phyloP scores from a whole-genome alignment of 345 rosid genomes.

The Pugionium dolabratum region DNA sequence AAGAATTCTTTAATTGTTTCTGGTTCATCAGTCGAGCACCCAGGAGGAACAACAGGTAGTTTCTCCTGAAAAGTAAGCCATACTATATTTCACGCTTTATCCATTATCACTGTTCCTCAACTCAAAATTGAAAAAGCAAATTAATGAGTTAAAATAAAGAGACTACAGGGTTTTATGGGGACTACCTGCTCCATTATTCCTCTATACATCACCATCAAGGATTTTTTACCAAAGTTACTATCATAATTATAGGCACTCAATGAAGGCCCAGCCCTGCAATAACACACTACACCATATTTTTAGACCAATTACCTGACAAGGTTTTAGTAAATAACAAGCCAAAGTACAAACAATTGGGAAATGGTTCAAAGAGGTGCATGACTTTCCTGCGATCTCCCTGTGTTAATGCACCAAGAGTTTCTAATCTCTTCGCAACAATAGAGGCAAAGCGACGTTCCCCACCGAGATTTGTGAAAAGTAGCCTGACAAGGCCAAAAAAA shows the following conservation, averaged over 20 bases:
- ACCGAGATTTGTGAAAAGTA: conserved; percentile 89
- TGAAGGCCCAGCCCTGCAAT: conserved; percentile 87
- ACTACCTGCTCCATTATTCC: conserved; percentile 95
- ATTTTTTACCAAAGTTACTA: conserved; percentile 85
- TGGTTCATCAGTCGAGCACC: conserved; percentile 84
- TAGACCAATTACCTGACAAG: conserved; percentile 27
- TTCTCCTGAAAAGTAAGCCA: conserved; percentile 64
- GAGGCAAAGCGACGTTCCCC: conserved; percentile 99
- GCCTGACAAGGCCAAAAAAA: conserved; percentile 48
- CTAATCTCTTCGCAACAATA: conserved; percentile 96
- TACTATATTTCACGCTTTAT: conserved; percentile 19
- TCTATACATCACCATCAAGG: conserved; percentile 90
- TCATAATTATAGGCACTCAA: conserved; percentile 98
- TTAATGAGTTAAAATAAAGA: conserved; percentile 4
- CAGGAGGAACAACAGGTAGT: conserved; percentile 93
- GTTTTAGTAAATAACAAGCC: conserved; percentile 14
- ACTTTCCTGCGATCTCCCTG: conserved; percentile 96
- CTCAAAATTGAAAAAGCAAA: conserved; percentile 14
- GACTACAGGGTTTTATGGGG: conserved; percentile 13
- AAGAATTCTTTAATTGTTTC: conserved; percentile 81
- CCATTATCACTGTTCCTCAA: conserved; percentile 18
- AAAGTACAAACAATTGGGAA: conserved; percentile 22
- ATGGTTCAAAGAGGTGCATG: conserved; percentile 24
- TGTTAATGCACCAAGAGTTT: conserved; percentile 95
- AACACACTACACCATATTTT: conserved; percentile 29